Evolutionary conservation across 164 flowering plant species (phyloP), one percentile per base, ranked within the genome.

Genomic region (Nymphaea thermarum): DNA sequence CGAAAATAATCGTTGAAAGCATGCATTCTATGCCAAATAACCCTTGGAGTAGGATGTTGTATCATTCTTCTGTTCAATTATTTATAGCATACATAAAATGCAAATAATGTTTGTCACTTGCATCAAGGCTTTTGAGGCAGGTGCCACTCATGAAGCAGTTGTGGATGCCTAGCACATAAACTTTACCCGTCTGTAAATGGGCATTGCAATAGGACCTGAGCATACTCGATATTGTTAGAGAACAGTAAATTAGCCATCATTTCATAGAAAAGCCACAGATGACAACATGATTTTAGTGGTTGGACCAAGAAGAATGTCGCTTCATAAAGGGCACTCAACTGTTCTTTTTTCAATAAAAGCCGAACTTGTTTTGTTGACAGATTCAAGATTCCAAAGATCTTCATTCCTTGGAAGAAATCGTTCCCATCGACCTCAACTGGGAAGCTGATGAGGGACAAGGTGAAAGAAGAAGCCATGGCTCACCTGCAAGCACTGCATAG

Each of bases 361-460:
- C 63, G 6, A 6, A n/a, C 6, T 18, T 53, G 0, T 43, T 42
- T 42, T 42, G 1, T 53, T 68, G 77, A 69, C 85, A 93, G 96
- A 81, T 90, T 90, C 72, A 93, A 90, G 71, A 81, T 87, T 70
- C 96, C 96, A 41, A 90, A 77, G 77, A 16, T 44, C 17, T 88
- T 86, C 72, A 60, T 88, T 41, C 15, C 71, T 25, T 87, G 98
- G 96, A 78, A 70, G 55, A 80, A 77, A 65, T 83, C 84, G 2
- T 92, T 92, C 73, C 96, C 96, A 16, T n/a, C 75, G 43, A 87
- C 96, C 0, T 66, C 85, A n/a, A 86, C 82, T 0, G 96, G 98
- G 64, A 92, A 89, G 73, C 62, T 84, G 14, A 82, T 71, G 73
- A 83, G 96, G 75, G 85, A 80, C 43, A 78, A 82, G 72, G 73